Percentiles rank a stretch among this genome's conserved stretches.
phyloP scores from a whole-genome alignment of 2,329 filamentous ascomycete species.

The Akanthomyces muscarius region DNA sequence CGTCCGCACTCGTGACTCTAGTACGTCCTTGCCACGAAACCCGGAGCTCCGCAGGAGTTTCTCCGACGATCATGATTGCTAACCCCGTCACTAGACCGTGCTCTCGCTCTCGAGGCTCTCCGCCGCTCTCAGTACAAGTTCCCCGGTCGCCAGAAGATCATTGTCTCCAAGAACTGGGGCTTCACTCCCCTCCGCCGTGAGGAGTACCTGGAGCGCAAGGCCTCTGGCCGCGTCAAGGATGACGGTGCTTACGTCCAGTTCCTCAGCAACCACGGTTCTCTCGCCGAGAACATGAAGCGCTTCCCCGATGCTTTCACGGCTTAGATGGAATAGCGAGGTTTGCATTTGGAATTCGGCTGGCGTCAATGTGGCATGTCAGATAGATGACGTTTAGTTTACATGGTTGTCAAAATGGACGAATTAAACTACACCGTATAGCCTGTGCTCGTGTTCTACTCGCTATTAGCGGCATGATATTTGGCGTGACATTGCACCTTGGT shows the following conservation, averaged over 20 bases:
- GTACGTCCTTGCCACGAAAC: conserved; percentile 45
- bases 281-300: conserved; percentile 83
- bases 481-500: neutral
- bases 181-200: conserved; percentile 98
- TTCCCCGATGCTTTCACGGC: conserved; percentile 89
- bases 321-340: conserved; percentile 38
- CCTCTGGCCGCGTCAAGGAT: conserved; percentile 87
- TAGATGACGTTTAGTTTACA: conserved; percentile 32
- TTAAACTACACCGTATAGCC: conserved; percentile 20
- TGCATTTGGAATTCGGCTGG: conserved; percentile 41
- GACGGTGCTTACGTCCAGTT: conserved; percentile 99
- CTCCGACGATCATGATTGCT: neutral
- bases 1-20: conserved; percentile 91
- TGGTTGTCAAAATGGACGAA: conserved; percentile 32
- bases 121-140: conserved; percentile 99
- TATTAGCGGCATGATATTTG: no score
- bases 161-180: conserved; percentile 99
- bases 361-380: conserved; percentile 44
- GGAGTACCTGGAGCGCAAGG: conserved; percentile 94
- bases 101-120: conserved; percentile 94
- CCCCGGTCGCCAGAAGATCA: conserved; percentile 99
- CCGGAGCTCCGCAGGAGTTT: no score
- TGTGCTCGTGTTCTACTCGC: neutral
- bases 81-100: conserved; percentile 59
- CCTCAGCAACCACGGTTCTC: conserved; percentile 85